These are phyloP conservation scores for Penicillium robsamsonii DNA, from an alignment of 495 filamentous ascomycete species.

Conservation along the genomic window DNA sequence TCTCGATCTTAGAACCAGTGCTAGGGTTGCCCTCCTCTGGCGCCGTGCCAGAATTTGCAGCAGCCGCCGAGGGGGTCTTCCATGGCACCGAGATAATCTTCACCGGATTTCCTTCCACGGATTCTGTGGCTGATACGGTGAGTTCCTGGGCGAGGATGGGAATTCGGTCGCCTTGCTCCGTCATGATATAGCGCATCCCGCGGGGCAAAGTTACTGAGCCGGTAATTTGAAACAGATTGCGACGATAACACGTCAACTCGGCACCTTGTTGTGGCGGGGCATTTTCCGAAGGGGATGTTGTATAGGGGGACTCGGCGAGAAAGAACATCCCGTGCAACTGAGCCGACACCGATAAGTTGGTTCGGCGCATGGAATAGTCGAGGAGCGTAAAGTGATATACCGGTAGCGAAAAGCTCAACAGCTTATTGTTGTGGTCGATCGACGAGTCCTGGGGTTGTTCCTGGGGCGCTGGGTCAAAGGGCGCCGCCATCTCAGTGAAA, in stretches of 20 bases:
- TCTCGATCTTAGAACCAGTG: constrained; percentile 59
- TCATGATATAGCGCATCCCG: constrained; percentile 67
- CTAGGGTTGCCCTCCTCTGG: constrained; percentile 44
- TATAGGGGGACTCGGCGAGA: constrained; percentile 77
- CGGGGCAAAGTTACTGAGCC: constrained; percentile 77
- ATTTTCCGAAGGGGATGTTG: constrained; percentile 61
- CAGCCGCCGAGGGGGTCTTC: constrained; percentile 65
- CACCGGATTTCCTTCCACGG: constrained; percentile 80
- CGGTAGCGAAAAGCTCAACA: constrained; percentile 74
- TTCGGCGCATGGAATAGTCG: constrained; percentile 62
- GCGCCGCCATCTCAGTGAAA: constrained; percentile 53
- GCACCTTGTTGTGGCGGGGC: constrained; percentile 59
- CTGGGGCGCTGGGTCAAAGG: constrained; percentile 51
- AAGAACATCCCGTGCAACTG: constrained; percentile 97
- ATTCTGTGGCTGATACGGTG: constrained; percentile 82
- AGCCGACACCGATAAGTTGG: constrained; percentile 65
- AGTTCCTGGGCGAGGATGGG: constrained; percentile 73
- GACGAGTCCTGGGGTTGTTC: constrained; percentile 43
- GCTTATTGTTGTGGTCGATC: constrained; percentile 71
- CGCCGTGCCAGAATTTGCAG: constrained; percentile 59
- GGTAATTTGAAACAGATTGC: constrained; percentile 87
- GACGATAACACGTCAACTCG: constrained; percentile 87
- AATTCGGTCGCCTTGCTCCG: constrained; percentile 73
- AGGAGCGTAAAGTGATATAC: constrained; percentile 66
- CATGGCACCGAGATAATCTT: constrained; percentile 93